phyloP scores from a whole-genome alignment of 1,284 basidiomycete genomes.

The Pseudozyma tsukubaensis region DNA sequence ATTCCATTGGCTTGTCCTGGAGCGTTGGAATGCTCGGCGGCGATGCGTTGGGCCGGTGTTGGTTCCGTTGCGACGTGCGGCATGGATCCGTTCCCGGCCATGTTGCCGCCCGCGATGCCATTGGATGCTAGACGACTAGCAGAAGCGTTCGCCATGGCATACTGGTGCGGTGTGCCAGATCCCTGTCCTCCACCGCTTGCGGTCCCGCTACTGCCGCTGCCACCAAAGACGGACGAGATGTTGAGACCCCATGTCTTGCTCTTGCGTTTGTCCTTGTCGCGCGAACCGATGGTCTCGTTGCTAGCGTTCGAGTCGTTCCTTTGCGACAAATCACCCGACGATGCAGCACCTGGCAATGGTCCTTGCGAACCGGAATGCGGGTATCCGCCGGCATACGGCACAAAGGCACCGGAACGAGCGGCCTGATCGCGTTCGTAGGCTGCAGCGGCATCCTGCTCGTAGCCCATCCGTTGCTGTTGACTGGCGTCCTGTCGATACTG shows the following conservation, averaged over 20 bases:
- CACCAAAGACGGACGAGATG: slow-evolving; percentile 45
- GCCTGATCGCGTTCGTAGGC: slow-evolving; percentile 25
- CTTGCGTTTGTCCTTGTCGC: slow-evolving; percentile 42
- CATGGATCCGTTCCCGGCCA: slow-evolving; percentile 12
- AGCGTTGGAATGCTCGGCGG: slow-evolving; percentile 44
- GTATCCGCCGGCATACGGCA: slow-evolving; percentile 14
- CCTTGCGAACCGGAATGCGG: slow-evolving; percentile 8
- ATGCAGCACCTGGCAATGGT: slow-evolving; percentile 18
- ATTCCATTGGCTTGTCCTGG: slow-evolving; percentile 67
- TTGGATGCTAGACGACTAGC: slow-evolving; percentile 20
- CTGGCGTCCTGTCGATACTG: slow-evolving; percentile 27
- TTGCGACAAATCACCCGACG: slow-evolving; percentile 43
- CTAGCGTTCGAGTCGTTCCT: slow-evolving; percentile 46
- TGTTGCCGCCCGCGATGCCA: slow-evolving; percentile 7
- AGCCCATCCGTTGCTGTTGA: slow-evolving; percentile 17
- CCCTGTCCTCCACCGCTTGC: slow-evolving; percentile 20
- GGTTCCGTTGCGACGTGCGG: slow-evolving; percentile 17
- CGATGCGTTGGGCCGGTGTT: slow-evolving; percentile 52
- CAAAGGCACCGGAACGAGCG: slow-evolving; percentile 18
- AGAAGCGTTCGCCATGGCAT: slow-evolving; percentile 12
- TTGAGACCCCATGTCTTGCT: slow-evolving; percentile 58
- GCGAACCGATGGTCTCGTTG: slow-evolving; percentile 51
- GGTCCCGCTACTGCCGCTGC: slow-evolving; percentile 29
- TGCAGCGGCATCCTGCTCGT: slow-evolving; percentile 34
- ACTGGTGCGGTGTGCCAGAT: slow-evolving; percentile 12